Conservation (phyloP, 192 early-diverging fungal species). For the Dispira parvispora region DNA sequence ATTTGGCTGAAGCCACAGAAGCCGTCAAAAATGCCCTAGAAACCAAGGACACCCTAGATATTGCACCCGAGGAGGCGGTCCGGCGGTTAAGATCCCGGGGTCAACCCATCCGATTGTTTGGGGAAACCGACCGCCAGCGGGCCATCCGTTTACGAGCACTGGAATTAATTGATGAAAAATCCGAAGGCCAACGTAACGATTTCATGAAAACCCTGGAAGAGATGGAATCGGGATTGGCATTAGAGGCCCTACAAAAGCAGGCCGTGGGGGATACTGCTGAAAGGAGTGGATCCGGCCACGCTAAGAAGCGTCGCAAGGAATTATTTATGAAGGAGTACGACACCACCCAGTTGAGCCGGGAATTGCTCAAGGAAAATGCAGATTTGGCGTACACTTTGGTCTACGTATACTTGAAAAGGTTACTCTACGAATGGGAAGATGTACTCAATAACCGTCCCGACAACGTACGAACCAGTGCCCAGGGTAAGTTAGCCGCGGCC, state of each 20-base stretch:
- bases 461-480: constrained; percentile 56
- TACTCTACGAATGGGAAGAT: constrained; percentile 76
- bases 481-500: constrained; percentile 67
- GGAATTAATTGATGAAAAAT: constrained; percentile 67
- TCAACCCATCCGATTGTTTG: constrained; percentile 86
- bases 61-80: constrained; percentile 57
- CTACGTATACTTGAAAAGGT: constrained; percentile 68
- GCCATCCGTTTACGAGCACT: constrained; percentile 59
- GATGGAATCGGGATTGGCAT: constrained; percentile 58
- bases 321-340: constrained; percentile 29
- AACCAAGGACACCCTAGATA: constrained; percentile 24
- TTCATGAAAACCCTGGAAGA: constrained; percentile 69
- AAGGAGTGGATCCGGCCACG: constrained; percentile 4
- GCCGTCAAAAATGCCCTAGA: background rate
- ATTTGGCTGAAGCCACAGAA: constrained; percentile 11
- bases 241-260: constrained; percentile 51
- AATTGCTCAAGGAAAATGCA: constrained; percentile 58
- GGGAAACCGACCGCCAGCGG: constrained; percentile 66
- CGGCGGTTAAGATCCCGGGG: constrained; percentile 68
- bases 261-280: constrained; percentile 29
- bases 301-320: constrained; percentile 23
- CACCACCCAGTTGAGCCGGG: constrained; percentile 47
- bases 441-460: constrained; percentile 58
- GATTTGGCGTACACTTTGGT: constrained; percentile 58
- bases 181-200: constrained; percentile 82